Evolutionary conservation across 2,329 filamentous ascomycete species (phyloP).

Genomic region (Diplodia mutila): DNA sequence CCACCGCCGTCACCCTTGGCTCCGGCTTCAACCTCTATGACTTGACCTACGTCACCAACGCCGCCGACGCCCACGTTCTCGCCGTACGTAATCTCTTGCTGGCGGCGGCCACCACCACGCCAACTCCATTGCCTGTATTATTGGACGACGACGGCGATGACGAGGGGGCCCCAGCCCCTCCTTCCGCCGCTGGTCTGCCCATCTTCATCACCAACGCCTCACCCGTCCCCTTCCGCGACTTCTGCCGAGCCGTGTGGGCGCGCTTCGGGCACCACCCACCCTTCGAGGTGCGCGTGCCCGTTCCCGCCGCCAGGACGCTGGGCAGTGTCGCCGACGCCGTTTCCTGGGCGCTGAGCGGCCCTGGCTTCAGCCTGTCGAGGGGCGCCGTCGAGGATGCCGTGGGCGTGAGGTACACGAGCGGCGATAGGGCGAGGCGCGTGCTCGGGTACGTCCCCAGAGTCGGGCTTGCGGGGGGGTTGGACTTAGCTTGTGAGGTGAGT

Average conservation of each 20-base stretch:
- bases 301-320: slow-evolving; percentile 52
- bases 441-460: slow-evolving; percentile 59
- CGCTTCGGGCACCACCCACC: slow-evolving; percentile 58
- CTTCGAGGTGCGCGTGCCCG: slow-evolving; percentile 54
- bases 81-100: slow-evolving; percentile 72
- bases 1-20: slow-evolving; percentile 73
- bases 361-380: slow-evolving; percentile 33
- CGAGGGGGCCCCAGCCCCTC: too few relatives aligned
- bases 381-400: slow-evolving; percentile 61
- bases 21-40: slow-evolving; percentile 71
- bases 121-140: too few relatives aligned
- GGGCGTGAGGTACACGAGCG: slow-evolving; percentile 57
- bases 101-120: slow-evolving; percentile 46
- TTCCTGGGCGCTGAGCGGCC: slow-evolving; percentile 50
- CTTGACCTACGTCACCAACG: slow-evolving; percentile 71
- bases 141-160: neutral
- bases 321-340: slow-evolving; percentile 53
- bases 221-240: slow-evolving; percentile 91
- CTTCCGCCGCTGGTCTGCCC: slow-evolving; percentile 69
- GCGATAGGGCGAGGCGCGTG: slow-evolving; percentile 55
- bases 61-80: slow-evolving; percentile 80
- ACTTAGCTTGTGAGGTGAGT: slow-evolving; percentile 21
- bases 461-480: slow-evolving; percentile 56
- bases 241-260: slow-evolving; percentile 77
- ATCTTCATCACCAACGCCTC: slow-evolving; percentile 91